These are phyloP conservation scores for Sugiyamaella novakii DNA, from an alignment of 1,139 yeast genomes.

Conservation along the genomic window DNA sequence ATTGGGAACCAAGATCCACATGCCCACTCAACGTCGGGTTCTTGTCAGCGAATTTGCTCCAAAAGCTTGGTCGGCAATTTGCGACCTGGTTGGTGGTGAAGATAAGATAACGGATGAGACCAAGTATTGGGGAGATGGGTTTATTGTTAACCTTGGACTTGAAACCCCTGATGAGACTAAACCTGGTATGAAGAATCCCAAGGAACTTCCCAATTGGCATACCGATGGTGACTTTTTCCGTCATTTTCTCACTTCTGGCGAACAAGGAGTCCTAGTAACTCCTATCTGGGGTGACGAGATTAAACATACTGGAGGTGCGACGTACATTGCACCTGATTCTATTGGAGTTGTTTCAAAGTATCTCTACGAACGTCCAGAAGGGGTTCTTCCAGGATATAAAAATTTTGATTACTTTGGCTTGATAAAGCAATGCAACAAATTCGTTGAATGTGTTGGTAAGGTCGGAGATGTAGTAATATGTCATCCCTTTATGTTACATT, in stretches of 20 bases:
- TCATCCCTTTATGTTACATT: constrained; percentile 23
- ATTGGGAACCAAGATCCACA: constrained; percentile 19
- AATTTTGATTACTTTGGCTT: constrained; percentile 17
- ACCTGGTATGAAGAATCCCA: constrained; percentile 16
- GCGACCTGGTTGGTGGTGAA: constrained; percentile 21
- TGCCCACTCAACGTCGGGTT: constrained; percentile 20
- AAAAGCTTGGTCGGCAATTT: constrained; percentile 21
- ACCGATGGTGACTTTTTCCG: constrained; percentile 23
- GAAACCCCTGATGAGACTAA: constrained; percentile 4
- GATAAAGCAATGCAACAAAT: constrained; percentile 19
- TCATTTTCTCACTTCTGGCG: constrained; percentile 21
- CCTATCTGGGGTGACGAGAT: constrained; percentile 24
- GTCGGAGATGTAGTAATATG: constrained; percentile 22
- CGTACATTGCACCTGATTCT: constrained; percentile 22
- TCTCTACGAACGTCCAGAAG: constrained; percentile 20
- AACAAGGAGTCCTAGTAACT: constrained; percentile 21
- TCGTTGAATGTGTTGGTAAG: constrained; percentile 21
- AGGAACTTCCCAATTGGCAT: constrained; percentile 21
- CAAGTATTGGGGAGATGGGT: constrained; percentile 20
- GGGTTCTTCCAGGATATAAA: constrained; percentile 18
- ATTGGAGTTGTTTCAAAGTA: constrained; percentile 18
- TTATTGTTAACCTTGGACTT: constrained; percentile 23
- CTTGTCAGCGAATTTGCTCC: constrained; percentile 21
- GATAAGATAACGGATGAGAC: constrained; percentile 14
- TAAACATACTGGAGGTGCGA: constrained; percentile 20